A percentile compares a stretch with the other conserved stretches of the same genome.
Conservation (phyloP, 176 grass and related monocot genomes). For the Thinopyrum elongatum region DNA sequence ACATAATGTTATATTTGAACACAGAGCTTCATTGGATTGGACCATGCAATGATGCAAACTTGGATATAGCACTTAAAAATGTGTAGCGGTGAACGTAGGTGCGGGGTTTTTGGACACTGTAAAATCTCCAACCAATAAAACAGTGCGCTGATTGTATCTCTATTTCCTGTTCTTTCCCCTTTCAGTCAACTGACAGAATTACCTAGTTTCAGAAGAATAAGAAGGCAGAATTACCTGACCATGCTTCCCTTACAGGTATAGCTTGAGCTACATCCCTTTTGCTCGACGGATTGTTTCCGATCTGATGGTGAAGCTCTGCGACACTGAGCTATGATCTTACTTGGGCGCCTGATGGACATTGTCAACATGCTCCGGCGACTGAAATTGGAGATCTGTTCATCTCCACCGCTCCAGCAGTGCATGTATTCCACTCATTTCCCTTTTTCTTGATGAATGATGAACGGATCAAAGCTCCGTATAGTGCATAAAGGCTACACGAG, state of each 20-base stretch:
- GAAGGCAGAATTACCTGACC: neutral
- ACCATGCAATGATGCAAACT: neutral
- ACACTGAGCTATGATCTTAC: slow-evolving; percentile 64
- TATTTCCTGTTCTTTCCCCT: neutral
- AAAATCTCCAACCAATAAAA: neutral
- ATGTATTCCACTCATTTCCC: slow-evolving; percentile 9
- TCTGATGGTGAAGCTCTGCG: slow-evolving; percentile 73
- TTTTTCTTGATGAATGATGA: neutral
- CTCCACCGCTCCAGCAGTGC: neutral
- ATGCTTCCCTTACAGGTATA: slow-evolving; percentile 53
- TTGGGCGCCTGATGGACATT: too few species aligned
- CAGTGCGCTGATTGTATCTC: neutral
- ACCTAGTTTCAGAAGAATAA: neutral
- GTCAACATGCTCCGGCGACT: neutral
- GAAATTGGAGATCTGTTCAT: neutral
- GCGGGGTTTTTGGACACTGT: neutral
- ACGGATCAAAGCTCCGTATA: neutral
- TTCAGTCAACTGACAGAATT: neutral
- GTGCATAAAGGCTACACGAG: slow-evolving; percentile 12
- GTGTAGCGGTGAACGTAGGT: neutral
- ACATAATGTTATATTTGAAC: neutral
- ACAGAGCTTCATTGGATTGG: neutral
- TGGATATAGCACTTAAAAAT: neutral
- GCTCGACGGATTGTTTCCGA: slow-evolving; percentile 66
- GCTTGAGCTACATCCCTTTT: slow-evolving; percentile 94